These are phyloP conservation scores for Mycena metata DNA, from an alignment of 768 basidiomycete genomes.

Conservation along the genomic window DNA sequence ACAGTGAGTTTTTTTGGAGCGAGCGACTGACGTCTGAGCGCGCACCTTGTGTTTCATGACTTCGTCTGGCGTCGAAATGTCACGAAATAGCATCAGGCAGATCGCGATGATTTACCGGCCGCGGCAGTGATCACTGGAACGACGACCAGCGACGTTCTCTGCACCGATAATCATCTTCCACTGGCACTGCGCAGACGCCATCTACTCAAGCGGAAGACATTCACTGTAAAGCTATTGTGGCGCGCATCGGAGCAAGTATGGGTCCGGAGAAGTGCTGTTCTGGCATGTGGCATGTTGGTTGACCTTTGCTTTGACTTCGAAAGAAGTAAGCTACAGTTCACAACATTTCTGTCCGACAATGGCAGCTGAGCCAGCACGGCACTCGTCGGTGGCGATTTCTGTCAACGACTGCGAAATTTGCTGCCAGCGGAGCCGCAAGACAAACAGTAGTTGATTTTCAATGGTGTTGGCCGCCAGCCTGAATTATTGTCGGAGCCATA, in stretches of 20 bases:
- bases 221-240: not conserved
- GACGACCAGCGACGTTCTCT: not conserved
- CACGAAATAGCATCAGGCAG: constrained; percentile 17
- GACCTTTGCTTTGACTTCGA: constrained; percentile 3
- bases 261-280: not conserved
- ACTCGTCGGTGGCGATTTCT: not conserved
- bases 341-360: constrained; percentile 5
- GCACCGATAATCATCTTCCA: constrained; percentile 5
- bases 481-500: constrained; percentile 4
- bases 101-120: not conserved
- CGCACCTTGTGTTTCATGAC: not conserved
- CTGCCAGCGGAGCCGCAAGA: not conserved
- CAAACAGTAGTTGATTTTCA: not conserved
- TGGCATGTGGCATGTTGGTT: not conserved
- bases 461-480: not conserved
- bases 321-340: not conserved
- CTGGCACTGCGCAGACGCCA: not conserved
- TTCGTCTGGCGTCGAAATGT: constrained; percentile 18
- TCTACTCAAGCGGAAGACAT: not conserved
- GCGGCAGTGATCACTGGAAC: too few species aligned
- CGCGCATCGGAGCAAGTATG: constrained; percentile 1
- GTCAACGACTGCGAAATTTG: not conserved
- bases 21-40: constrained; percentile 25
- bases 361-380: not conserved
- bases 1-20: not conserved